Evolutionary conservation across 768 basidiomycete species (phyloP).

Genomic region (Psilocybe tampanensis): DNA sequence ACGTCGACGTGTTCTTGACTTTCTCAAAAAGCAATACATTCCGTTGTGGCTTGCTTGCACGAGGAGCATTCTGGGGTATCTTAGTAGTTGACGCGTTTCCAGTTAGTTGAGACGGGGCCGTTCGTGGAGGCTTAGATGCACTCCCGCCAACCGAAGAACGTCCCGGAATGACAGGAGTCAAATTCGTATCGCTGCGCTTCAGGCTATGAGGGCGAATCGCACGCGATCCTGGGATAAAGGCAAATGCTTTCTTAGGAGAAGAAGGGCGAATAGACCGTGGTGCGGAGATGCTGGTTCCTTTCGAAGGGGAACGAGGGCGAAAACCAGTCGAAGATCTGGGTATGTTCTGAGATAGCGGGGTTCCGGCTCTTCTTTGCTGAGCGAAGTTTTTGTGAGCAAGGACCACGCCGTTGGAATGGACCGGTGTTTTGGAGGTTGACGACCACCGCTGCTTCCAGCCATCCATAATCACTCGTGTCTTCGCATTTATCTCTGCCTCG

Average conservation of each 20-base stretch:
- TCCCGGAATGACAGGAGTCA: slow-evolving; percentile 36
- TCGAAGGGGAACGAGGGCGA: background rate
- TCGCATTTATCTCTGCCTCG: slow-evolving; percentile 4
- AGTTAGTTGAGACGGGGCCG: slow-evolving; percentile 19
- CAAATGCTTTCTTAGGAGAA: slow-evolving; percentile 33
- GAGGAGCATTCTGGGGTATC: background rate
- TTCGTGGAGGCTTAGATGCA: slow-evolving; percentile 15
- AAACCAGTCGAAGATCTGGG: background rate
- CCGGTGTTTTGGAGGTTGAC: slow-evolving; percentile 12
- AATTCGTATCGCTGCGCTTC: slow-evolving; percentile 45
- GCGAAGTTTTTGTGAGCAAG: background rate
- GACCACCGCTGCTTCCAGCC: slow-evolving; percentile 34
- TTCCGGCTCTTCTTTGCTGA: background rate
- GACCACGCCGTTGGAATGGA: background rate
- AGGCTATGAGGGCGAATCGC: slow-evolving; percentile 23
- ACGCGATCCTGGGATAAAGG: slow-evolving; percentile 26
- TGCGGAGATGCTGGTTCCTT: background rate
- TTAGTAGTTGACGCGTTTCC: background rate
- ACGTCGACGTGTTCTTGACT: slow-evolving; percentile 3
- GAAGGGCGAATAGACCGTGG: background rate
- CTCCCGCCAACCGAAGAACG: background rate
- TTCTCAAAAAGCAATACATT: slow-evolving; percentile 6
- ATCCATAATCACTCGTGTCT: slow-evolving; percentile 26
- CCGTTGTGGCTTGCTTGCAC: background rate
- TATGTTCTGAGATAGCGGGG: background rate